A percentile compares a stretch with the other conserved stretches of the same genome.
Evolutionary conservation across 257 asterid species (phyloP).

Genomic region (Eustoma russellianum): DNA sequence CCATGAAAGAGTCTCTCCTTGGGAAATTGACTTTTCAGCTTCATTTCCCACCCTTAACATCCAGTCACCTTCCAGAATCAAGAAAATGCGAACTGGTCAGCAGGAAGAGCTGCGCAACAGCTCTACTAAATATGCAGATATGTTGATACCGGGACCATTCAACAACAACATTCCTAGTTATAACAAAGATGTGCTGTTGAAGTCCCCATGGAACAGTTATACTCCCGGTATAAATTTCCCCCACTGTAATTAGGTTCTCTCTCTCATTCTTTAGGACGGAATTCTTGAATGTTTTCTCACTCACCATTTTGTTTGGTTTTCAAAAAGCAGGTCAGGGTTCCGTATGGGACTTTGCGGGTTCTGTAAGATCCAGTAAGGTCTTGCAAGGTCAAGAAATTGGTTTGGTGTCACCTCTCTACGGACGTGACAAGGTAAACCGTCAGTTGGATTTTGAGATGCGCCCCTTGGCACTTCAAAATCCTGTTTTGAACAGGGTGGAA

Average conservation of each 20-base stretch:
- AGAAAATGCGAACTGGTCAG: slow-evolving; percentile 62
- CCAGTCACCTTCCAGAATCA: slow-evolving; percentile 81
- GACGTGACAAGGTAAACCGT: slow-evolving; percentile 55
- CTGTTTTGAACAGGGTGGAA: slow-evolving; percentile 37
- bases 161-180: slow-evolving; percentile 2
- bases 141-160: slow-evolving; percentile 8
- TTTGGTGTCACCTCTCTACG: slow-evolving; percentile 52
- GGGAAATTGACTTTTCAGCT: slow-evolving; percentile 95
- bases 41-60: slow-evolving; percentile 56
- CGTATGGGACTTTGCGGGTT: slow-evolving; percentile 87
- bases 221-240: slow-evolving; percentile 47
- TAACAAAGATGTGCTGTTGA: slow-evolving; percentile 5
- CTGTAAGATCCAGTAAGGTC: slow-evolving; percentile 93
- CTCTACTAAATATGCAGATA: slow-evolving; percentile 15
- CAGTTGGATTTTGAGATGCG: slow-evolving; percentile 57
- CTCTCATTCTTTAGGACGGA: not conserved
- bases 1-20: slow-evolving; percentile 92
- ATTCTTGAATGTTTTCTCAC: slow-evolving; percentile 1
- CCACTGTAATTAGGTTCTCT: not conserved
- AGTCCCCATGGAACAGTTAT: slow-evolving; percentile 16
- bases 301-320: not conserved
- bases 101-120: slow-evolving; percentile 46
- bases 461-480: slow-evolving; percentile 32
- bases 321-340: slow-evolving; percentile 50
- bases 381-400: slow-evolving; percentile 99